Conservation (phyloP, 345 rosid species). For the Acer negundo region DNA sequence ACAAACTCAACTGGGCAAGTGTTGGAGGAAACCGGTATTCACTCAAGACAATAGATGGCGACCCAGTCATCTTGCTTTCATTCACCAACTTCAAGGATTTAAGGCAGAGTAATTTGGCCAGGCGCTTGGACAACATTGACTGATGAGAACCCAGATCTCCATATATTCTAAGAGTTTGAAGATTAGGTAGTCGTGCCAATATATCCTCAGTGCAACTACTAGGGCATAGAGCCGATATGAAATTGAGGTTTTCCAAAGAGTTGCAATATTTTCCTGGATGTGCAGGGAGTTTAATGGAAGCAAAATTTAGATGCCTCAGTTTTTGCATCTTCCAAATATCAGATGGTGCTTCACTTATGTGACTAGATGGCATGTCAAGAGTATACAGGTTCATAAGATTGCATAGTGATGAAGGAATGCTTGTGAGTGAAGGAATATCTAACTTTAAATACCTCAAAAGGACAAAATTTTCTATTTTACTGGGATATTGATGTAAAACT, state of each 20-base stretch:
- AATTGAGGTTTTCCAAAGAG: not conserved
- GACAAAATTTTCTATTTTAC: not conserved
- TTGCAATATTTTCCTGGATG: not conserved
- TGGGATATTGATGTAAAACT: not conserved
- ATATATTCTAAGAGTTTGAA: not conserved
- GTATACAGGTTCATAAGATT: not conserved
- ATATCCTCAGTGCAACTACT: constrained; percentile 2
- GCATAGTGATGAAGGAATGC: constrained; percentile 8
- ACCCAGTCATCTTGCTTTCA: not conserved
- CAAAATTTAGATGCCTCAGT: constrained; percentile 9
- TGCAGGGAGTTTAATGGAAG: not conserved
- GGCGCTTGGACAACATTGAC: not conserved
- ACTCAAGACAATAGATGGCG: not conserved
- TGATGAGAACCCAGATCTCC: not conserved
- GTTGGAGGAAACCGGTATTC: not conserved
- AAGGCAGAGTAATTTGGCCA: not conserved
- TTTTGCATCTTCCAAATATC: constrained; percentile 1
- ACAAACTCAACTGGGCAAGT: not conserved
- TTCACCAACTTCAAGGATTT: constrained; percentile 4
- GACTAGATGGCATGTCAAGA: not conserved
- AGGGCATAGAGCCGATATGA: not conserved
- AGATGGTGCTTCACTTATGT: not conserved
- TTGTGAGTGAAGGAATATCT: constrained; percentile 6
- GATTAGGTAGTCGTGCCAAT: not conserved
- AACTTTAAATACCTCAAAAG: constrained; percentile 6